Conservation (phyloP, 805 yeast species). For the Debaryomyces hansenii region DNA sequence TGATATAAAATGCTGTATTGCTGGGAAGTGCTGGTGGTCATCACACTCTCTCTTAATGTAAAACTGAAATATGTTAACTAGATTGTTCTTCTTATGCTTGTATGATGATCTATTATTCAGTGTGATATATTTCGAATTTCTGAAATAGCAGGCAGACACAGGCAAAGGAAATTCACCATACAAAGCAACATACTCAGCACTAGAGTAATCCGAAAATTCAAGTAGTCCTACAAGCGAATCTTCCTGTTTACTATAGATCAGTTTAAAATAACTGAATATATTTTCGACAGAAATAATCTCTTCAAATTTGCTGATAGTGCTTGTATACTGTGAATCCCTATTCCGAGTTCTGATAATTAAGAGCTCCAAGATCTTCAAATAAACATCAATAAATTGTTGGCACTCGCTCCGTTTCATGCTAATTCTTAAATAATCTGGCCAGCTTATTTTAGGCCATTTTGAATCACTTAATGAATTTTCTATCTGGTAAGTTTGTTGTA, state of each 20-base stretch:
- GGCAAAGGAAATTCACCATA: conserved; percentile 22
- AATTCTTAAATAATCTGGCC: conserved; percentile 35
- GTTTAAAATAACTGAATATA: neutral
- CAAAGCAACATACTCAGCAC: conserved; percentile 33
- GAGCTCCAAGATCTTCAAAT: conserved; percentile 36
- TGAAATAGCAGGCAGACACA: conserved; percentile 14
- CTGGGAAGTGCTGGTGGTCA: conserved; percentile 9
- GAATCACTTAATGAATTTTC: conserved; percentile 29
- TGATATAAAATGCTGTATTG: conserved; percentile 29
- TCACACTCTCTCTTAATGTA: conserved; percentile 14
- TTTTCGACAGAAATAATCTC: too few relatives aligned
- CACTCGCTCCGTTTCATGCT: conserved; percentile 27
- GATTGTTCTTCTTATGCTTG: conserved; percentile 6
- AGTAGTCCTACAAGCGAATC: conserved; percentile 10
- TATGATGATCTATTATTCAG: neutral
- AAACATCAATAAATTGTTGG: conserved; percentile 23
- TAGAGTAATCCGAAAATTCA: conserved; percentile 27
- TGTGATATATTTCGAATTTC: neutral
- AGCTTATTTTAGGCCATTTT: conserved; percentile 37
- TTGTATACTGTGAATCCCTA: neutral
- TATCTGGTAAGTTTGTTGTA: conserved; percentile 25
- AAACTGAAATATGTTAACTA: conserved; percentile 15
- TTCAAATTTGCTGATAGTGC: neutral
- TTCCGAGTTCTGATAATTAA: conserved; percentile 10
- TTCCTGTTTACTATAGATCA: neutral